Evolutionary conservation across 2,329 filamentous ascomycete species (phyloP).

Genomic region (Clarireedia sp.): DNA sequence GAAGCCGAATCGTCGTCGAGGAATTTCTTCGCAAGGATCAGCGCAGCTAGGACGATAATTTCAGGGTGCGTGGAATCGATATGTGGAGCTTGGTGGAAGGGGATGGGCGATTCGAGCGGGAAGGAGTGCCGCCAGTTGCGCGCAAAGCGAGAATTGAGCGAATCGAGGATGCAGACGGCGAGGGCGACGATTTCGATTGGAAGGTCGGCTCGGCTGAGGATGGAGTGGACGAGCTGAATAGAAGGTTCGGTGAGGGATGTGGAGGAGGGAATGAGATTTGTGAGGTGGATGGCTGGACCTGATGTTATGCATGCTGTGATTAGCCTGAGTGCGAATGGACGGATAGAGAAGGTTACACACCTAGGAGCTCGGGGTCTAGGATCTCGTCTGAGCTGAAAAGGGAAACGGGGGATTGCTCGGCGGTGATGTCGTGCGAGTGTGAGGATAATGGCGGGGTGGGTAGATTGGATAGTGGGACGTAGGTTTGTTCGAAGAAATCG

Average conservation of each 20-base stretch:
- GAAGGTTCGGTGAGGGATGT: constrained; percentile 53
- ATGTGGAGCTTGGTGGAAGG: constrained; percentile 34
- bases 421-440: constrained; percentile 17
- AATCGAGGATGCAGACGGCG: constrained; percentile 59
- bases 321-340: constrained; percentile 18
- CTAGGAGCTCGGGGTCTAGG: constrained; percentile 24
- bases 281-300: constrained; percentile 60
- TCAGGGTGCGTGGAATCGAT: constrained; percentile 56
- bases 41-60: constrained; percentile 52
- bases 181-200: constrained; percentile 55
- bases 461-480: constrained; percentile 59
- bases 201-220: constrained; percentile 49
- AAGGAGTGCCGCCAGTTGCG: constrained; percentile 53
- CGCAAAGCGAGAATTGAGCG: constrained; percentile 54
- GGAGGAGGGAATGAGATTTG: constrained; percentile 56
- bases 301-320: constrained; percentile 17
- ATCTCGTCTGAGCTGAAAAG: constrained; percentile 20
- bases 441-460: constrained; percentile 55
- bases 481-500: constrained; percentile 48
- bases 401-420: constrained; percentile 14
- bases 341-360: constrained; percentile 19
- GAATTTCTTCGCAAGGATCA: constrained; percentile 60
- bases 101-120: constrained; percentile 36
- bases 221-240: constrained; percentile 49
- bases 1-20: constrained; percentile 50